Evolutionary conservation across 768 basidiomycete species (phyloP).

Genomic region (Suillus americanus): DNA sequence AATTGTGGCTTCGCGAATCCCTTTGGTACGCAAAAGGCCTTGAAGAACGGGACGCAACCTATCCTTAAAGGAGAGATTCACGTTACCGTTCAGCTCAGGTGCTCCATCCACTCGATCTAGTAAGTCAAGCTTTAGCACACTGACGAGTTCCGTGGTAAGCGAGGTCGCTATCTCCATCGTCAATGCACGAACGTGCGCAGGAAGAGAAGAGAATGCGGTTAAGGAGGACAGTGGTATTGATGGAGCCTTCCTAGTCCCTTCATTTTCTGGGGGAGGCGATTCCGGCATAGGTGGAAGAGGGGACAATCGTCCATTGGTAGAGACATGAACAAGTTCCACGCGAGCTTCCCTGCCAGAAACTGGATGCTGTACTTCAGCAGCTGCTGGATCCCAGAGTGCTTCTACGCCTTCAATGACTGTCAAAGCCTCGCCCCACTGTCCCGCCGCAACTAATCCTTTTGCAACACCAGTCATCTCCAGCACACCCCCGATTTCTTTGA

Average conservation of each 20-base stretch:
- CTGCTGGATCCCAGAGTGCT: conserved; percentile 46
- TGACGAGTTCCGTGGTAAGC: conserved; percentile 76
- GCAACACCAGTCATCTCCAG: conserved; percentile 77
- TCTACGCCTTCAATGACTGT: conserved; percentile 70
- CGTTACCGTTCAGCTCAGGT: conserved; percentile 19
- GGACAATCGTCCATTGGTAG: conserved; percentile 21
- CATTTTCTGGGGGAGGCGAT: conserved; percentile 15
- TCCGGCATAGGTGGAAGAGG: conserved; percentile 40
- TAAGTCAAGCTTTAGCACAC: conserved; percentile 66
- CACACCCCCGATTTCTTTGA: conserved; percentile 64
- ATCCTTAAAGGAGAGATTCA: conserved; percentile 54
- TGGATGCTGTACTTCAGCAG: conserved; percentile 7
- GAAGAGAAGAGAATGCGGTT: conserved; percentile 72
- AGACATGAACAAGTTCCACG: conserved; percentile 13
- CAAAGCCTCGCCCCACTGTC: conserved; percentile 87
- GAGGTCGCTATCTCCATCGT: conserved; percentile 76
- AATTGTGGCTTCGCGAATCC: conserved; percentile 62
- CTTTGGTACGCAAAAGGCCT: conserved; percentile 74
- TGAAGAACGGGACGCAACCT: conserved; percentile 69
- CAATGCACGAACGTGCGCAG: conserved; percentile 66
- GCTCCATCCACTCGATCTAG: conserved; percentile 45
- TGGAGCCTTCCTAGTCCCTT: conserved; percentile 28
- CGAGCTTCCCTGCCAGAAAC: conserved; percentile 7
- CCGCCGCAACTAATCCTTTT: conserved; percentile 71
- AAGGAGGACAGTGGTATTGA: conserved; percentile 66